Conservation (phyloP, 192 early-diverging fungal species). For the Piromyces finnis region DNA sequence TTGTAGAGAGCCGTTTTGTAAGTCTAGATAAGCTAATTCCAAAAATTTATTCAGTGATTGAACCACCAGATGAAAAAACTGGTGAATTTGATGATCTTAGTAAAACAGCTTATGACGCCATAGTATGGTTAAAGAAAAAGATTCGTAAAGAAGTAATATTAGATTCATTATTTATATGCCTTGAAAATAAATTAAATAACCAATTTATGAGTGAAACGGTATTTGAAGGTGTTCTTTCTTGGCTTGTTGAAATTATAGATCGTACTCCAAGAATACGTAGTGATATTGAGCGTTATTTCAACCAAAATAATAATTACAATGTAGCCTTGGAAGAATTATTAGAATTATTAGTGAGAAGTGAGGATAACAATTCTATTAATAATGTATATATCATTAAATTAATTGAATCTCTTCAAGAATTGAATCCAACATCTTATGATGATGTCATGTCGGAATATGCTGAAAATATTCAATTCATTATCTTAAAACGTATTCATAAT, state of each 20-base stretch:
- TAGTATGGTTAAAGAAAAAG: not conserved
- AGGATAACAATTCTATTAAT: not conserved
- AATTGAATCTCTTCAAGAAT: not conserved
- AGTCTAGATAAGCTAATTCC: not conserved
- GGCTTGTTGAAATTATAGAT: not conserved
- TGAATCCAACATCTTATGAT: not conserved
- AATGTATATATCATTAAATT: not conserved
- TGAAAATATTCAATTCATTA: not conserved
- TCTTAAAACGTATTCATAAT: not conserved
- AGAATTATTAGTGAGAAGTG: not conserved
- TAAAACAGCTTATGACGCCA: not conserved
- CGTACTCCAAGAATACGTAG: not conserved
- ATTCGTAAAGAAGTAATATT: not conserved
- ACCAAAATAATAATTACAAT: not conserved
- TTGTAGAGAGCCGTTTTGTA: not conserved
- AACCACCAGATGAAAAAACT: not conserved
- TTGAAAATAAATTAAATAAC: not conserved
- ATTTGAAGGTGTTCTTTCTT: not conserved
- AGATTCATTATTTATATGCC: not conserved
- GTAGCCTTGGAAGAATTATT: not conserved
- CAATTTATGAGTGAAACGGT: not conserved
- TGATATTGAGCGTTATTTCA: not conserved
- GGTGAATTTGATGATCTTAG: not conserved
- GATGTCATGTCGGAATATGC: not conserved
- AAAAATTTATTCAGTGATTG: not conserved